Evolutionary conservation across 2,329 filamentous ascomycete species (phyloP).

Genomic region (Zymoseptoria brevis): DNA sequence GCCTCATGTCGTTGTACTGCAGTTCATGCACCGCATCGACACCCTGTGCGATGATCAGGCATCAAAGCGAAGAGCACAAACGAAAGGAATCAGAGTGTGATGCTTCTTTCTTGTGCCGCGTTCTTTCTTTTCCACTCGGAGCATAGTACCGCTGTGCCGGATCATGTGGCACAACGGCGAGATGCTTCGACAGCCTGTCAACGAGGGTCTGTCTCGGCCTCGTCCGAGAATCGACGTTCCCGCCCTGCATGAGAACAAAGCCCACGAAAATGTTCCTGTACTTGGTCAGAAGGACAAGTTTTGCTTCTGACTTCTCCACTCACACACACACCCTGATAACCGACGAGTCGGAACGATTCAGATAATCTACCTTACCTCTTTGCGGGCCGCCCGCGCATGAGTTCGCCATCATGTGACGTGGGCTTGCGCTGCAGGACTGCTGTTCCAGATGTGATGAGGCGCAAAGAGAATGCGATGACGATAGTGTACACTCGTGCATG

Average conservation of each 20-base stretch:
- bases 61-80: not conserved
- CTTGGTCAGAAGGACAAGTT: not conserved
- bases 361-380: not conserved
- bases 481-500: not conserved
- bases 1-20: not conserved
- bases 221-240: not conserved
- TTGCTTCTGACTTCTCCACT: not conserved
- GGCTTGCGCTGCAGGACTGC: not conserved
- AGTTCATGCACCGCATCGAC: not conserved
- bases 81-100: too few relatives aligned
- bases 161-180: not conserved
- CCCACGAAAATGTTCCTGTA: not conserved
- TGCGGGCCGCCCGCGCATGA: not conserved
- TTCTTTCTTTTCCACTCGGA: not conserved
- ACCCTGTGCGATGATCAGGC: not conserved
- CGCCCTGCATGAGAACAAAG: not conserved
- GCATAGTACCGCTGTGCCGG: not conserved
- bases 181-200: not conserved
- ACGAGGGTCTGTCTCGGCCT: not conserved
- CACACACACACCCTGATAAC: not conserved
- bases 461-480: not conserved
- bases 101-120: too few relatives aligned
- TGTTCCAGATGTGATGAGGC: not conserved
- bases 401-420: not conserved
- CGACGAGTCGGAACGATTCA: not conserved